These are phyloP conservation scores for Collybia sp. DNA, from an alignment of 768 basidiomycete genomes.

Conservation along the genomic window DNA sequence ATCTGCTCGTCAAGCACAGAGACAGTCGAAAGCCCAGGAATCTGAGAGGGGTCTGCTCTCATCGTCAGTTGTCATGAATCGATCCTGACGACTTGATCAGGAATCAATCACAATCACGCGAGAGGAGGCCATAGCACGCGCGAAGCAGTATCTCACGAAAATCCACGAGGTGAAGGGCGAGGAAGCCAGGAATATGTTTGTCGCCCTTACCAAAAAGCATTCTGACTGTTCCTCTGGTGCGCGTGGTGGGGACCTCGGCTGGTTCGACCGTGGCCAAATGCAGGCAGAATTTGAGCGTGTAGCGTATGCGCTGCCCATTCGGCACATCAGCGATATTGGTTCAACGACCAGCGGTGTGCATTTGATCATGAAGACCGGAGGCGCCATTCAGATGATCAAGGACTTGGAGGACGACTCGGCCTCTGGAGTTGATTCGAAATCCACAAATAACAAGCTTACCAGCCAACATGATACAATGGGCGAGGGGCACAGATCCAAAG, in stretches of 20 bases:
- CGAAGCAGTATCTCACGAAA: conserved; percentile 56
- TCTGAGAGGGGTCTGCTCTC: conserved; percentile 66
- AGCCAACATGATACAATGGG: too few relatives aligned
- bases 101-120: conserved; percentile 77
- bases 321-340: conserved; percentile 77
- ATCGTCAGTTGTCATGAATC: not conserved
- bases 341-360: conserved; percentile 97
- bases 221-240: conserved; percentile 90
- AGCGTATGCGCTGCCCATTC: conserved; percentile 64
- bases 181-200: conserved; percentile 44
- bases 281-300: conserved; percentile 97
- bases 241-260: conserved; percentile 83
- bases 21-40: conserved; percentile 75
- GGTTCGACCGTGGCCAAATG: conserved; percentile 89
- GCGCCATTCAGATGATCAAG: too few relatives aligned
- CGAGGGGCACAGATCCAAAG: too few relatives aligned
- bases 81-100: conserved; percentile 27
- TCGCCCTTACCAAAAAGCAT: conserved; percentile 64
- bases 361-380: conserved; percentile 79
- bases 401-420: too few relatives aligned
- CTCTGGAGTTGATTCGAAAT: too few relatives aligned
- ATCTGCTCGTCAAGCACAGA: conserved; percentile 89
- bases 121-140: conserved; percentile 80
- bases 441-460: too few relatives aligned
- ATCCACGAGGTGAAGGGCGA: conserved; percentile 35